Conservation (phyloP, 345 rosid genomes). For the Lumnitzera racemosa region DNA sequence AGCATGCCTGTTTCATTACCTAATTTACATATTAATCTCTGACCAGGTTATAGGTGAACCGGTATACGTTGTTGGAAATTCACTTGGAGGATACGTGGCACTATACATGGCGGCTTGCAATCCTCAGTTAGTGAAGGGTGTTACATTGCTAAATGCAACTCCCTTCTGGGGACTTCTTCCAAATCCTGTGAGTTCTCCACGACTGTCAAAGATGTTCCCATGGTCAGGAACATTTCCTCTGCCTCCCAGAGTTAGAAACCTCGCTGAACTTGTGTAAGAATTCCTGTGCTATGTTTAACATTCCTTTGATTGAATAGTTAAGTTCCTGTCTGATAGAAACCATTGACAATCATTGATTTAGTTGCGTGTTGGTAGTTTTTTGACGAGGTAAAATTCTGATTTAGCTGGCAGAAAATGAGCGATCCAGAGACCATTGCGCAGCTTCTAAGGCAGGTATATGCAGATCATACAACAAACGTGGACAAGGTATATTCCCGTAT, state of each 20-base stretch:
- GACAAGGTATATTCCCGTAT: constrained; percentile 78
- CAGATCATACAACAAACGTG: constrained; percentile 74
- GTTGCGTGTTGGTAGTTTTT: too few relatives aligned
- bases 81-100: constrained; percentile 88
- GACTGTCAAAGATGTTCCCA: constrained; percentile 59
- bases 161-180: constrained; percentile 98
- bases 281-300: neutral
- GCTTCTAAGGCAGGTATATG: constrained; percentile 82
- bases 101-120: constrained; percentile 76
- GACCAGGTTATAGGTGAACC: constrained; percentile 85
- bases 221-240: constrained; percentile 94
- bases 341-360: too few relatives aligned
- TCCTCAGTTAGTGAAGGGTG: constrained; percentile 85
- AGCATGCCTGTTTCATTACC: too few relatives aligned
- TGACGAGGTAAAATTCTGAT: neutral
- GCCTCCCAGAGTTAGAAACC: constrained; percentile 68
- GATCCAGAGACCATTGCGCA: constrained; percentile 78
- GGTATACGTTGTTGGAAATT: constrained; percentile 81
- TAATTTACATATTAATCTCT: constrained; percentile 4
- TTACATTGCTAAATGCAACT: constrained; percentile 89
- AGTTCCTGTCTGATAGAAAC: too few relatives aligned
- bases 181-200: constrained; percentile 69
- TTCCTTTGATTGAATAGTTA: neutral
- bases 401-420: constrained; percentile 90
- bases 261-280: constrained; percentile 68